A percentile compares a stretch with the other conserved stretches of the same genome.
Evolutionary conservation across 1,139 yeast genomes (phyloP).

Genomic region (Wickerhamiella pararugosa): DNA sequence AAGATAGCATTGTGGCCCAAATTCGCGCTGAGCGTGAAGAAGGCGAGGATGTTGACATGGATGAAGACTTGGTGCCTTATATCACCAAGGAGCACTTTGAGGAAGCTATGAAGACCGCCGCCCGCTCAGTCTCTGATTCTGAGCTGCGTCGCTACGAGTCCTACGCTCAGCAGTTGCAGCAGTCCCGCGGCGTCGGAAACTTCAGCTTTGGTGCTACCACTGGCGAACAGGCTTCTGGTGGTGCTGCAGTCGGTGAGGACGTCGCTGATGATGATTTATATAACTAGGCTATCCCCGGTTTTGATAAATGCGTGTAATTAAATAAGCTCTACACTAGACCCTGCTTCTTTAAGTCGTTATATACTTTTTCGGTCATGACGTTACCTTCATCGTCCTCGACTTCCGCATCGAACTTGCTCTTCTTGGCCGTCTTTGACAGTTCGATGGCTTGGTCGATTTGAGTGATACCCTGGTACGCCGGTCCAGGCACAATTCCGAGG

Average conservation of each 20-base stretch:
- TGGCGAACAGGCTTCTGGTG: conserved; percentile 19
- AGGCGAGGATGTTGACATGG: conserved; percentile 40
- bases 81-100: conserved; percentile 88
- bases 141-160: conserved; percentile 98
- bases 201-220: conserved; percentile 25
- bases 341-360: conserved; percentile 70
- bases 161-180: conserved; percentile 90
- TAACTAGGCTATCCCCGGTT: conserved; percentile 31
- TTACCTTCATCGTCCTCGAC: conserved; percentile 37
- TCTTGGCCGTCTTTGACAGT: conserved; percentile 35
- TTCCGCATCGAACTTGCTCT: conserved; percentile 34
- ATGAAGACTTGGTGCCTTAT: conserved; percentile 81
- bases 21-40: conserved; percentile 33
- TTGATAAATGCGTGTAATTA: neutral
- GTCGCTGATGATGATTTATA: conserved; percentile 93
- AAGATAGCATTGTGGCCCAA: conserved; percentile 85
- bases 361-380: conserved; percentile 73
- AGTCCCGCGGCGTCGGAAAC: conserved; percentile 66
- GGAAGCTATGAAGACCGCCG: conserved; percentile 99
- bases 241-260: conserved; percentile 48
- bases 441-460: conserved; percentile 52
- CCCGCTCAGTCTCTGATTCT: conserved; percentile 91
- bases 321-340: conserved; percentile 38
- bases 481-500: conserved; percentile 48
- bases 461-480: conserved; percentile 48